Evolutionary conservation across 139 green algal genomes (phyloP).

Genomic region (Micractinium sp.): DNA sequence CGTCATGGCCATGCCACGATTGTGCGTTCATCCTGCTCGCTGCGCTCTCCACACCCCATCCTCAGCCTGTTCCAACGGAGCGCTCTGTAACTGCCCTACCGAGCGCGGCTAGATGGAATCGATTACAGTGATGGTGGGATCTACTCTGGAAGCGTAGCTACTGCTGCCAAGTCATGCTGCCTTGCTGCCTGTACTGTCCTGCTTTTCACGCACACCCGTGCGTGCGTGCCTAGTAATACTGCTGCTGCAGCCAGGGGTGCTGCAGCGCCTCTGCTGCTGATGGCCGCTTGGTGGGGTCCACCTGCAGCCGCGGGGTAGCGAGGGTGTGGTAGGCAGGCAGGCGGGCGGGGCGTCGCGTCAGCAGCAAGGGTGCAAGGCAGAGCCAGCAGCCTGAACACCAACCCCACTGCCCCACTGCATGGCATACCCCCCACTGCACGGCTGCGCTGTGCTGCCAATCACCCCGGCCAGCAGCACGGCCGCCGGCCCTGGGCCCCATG

Average conservation of each 20-base stretch:
- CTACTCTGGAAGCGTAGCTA: no score
- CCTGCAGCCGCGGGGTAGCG: neutral
- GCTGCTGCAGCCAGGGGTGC: conserved; percentile 83
- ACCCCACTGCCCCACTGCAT: neutral
- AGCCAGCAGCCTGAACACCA: neutral
- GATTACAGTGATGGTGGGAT: no score
- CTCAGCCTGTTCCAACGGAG: no score
- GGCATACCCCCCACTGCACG: neutral
- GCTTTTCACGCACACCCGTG: neutral
- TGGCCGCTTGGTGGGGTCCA: conserved; percentile 71
- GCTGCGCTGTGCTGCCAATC: neutral
- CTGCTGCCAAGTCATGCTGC: no score
- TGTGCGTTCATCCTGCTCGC: no score
- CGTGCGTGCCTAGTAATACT: conserved; percentile 1
- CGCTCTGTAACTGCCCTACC: no score
- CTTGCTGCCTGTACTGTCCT: no score
- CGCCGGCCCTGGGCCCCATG: no score
- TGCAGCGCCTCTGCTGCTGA: conserved; percentile 75
- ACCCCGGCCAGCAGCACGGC: neutral
- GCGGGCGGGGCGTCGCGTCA: neutral
- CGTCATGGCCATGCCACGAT: no score
- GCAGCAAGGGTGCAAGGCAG: neutral
- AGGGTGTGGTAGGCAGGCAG: conserved; percentile 1
- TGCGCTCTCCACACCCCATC: no score
- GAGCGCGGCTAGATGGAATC: no score